Conservation (phyloP, 305 asterid genomes). For the Fraxinus platypoda region DNA sequence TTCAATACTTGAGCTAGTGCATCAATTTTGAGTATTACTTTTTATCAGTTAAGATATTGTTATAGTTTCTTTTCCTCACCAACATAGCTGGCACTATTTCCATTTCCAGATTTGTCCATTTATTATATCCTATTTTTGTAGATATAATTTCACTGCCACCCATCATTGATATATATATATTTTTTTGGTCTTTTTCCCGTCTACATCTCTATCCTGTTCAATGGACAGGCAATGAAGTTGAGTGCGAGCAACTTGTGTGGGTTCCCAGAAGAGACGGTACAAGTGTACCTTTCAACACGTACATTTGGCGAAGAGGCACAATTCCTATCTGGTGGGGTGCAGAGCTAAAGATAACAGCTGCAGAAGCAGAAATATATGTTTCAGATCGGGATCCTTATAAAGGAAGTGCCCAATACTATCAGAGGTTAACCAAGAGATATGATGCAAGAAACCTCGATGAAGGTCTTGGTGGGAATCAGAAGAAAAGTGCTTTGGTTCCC, state of each 20-base stretch:
- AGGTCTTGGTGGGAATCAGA: slow-evolving; percentile 58
- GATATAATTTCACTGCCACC: slow-evolving; percentile 21
- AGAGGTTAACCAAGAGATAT: slow-evolving; percentile 88
- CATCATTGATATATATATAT: slow-evolving; percentile 13
- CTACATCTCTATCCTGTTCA: slow-evolving; percentile 24
- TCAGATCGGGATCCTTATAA: slow-evolving; percentile 83
- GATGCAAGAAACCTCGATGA: slow-evolving; percentile 71
- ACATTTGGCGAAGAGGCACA: slow-evolving; percentile 98
- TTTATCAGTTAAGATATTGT: slow-evolving; percentile 9
- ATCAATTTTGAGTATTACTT: slow-evolving; percentile 15
- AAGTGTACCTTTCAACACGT: slow-evolving; percentile 87
- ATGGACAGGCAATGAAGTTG: slow-evolving; percentile 95
- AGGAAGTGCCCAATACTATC: slow-evolving; percentile 89
- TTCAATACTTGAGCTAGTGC: slow-evolving; percentile 20
- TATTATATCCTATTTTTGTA: slow-evolving; percentile 13
- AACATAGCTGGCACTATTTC: slow-evolving; percentile 6
- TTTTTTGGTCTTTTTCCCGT: slow-evolving; percentile 17
- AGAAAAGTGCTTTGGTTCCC: slow-evolving; percentile 83
- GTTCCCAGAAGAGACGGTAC: slow-evolving; percentile 70
- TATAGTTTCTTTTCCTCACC: slow-evolving; percentile 11
- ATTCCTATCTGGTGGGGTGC: slow-evolving; percentile 99
- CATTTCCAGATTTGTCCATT: slow-evolving; percentile 5
- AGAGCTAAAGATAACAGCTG: slow-evolving; percentile 92
- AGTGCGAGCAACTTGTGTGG: slow-evolving; percentile 98
- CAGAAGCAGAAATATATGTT: slow-evolving; percentile 98